These are phyloP conservation scores for Tricholoma saponaceum DNA, from an alignment of 768 basidiomycete genomes.

Conservation along the genomic window DNA sequence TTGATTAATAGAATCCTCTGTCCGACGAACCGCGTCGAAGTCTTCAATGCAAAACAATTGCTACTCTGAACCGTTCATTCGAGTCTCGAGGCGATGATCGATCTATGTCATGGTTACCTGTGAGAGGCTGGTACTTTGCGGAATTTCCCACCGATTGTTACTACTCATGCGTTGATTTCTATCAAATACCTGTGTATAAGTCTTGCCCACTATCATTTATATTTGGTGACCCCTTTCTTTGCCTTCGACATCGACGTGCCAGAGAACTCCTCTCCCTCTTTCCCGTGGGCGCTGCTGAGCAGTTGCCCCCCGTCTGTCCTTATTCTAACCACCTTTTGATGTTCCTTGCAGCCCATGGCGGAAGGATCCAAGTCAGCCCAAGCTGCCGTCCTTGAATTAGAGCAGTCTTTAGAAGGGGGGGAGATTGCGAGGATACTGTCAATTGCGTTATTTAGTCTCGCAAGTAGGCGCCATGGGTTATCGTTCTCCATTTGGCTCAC, in stretches of 20 bases:
- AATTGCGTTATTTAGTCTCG: conserved; percentile 14
- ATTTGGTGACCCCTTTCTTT: not conserved
- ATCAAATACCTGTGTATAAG: not conserved
- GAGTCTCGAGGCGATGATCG: too few species aligned
- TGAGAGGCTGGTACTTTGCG: not conserved
- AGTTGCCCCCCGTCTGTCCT: conserved; percentile 1
- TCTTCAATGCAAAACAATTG: not conserved
- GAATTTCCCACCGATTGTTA: not conserved
- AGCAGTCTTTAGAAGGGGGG: conserved; percentile 12
- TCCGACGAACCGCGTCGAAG: not conserved
- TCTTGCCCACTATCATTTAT: not conserved
- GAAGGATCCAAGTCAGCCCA: not conserved
- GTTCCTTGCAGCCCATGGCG: not conserved
- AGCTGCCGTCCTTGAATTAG: not conserved
- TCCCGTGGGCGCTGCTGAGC: conserved; percentile 4
- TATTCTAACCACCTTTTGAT: not conserved
- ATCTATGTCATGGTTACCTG: not conserved
- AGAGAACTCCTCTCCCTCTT: not conserved
- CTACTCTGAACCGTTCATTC: too few species aligned
- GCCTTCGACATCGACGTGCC: not conserved
- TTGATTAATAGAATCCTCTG: not conserved
- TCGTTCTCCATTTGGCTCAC: not conserved
- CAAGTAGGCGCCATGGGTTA: conserved; percentile 2
- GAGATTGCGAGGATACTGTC: conserved; percentile 13
- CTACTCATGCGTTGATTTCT: not conserved